Evolutionary conservation across 2,329 filamentous ascomycete species (phyloP), one percentile per base, ranked within the genome.

Genomic region (Sporothrix schenckii): DNA sequence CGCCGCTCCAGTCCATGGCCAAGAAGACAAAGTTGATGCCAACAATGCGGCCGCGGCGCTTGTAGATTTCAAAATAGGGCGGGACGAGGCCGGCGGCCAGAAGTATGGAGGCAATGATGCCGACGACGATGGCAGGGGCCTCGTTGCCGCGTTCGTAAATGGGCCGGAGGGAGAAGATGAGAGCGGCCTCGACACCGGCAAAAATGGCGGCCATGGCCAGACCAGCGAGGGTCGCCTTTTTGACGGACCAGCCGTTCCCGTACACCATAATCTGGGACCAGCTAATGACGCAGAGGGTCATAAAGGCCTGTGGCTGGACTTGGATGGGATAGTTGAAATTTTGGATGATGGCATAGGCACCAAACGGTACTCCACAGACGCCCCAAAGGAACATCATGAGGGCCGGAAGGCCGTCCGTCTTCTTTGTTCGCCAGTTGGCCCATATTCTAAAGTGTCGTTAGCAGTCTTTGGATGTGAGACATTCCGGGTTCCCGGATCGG

Each of bases 301-400:
- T 80, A 72, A 83, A 83, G 9, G 74, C 71, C 67, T 82, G 80
- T 2, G 81, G 81, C 73, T 83, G 81, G n/a, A 83, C 76, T 61
- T 82, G 81, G 7, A 83, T 73, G 0, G 81, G 81, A 21, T 81
- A 77, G 66, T 82, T 83, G 72, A 82, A 83, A 56, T 80, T 79
- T 69, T 83, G 81, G 5, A 76, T 76, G 27, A 82, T 73, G 24
- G 77, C 75, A 66, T 83, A 83, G 3, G 78, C 76, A 4, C 81
- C 81, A 52, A 82, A 80, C 0, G 81, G 81, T 3, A 82, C 78
- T 54, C 79, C 81, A 72, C 78, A 87, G 44, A 83, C 75, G n/a
- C 85, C 87, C 87, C 88, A 90, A 0, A 89, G 77, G 72, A 89
- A 85, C 81, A 89, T 85, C 87, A 90, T 90, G 24, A 78, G 74